Percentiles rank a stretch among this genome's conserved stretches.
Conservation (phyloP, 2,329 filamentous ascomycete species). For the Arthrobotrys iridis region DNA sequence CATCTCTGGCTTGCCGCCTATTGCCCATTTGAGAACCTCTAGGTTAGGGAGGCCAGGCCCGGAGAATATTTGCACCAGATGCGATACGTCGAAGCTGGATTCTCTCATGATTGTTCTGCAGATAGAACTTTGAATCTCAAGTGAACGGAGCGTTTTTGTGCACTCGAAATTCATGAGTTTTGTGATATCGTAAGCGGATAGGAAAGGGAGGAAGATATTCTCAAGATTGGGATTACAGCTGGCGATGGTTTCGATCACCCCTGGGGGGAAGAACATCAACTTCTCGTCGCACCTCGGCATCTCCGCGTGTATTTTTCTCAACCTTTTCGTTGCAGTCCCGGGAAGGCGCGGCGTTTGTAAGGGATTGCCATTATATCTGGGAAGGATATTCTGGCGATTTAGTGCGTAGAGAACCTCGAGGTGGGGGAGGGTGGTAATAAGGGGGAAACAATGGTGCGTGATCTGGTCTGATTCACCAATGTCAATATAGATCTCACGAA, state of each 20-base stretch:
- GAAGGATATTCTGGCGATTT: constrained; percentile 42
- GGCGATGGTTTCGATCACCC: constrained; percentile 39
- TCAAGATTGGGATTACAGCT: constrained; percentile 40
- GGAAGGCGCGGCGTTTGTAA: constrained; percentile 38
- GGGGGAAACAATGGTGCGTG: constrained; percentile 46
- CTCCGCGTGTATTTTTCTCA: constrained; percentile 39
- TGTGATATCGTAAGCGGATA: constrained; percentile 32
- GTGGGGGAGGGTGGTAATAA: constrained; percentile 42
- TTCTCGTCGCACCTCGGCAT: constrained; percentile 50
- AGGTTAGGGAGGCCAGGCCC: constrained; percentile 39
- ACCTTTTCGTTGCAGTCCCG: constrained; percentile 10
- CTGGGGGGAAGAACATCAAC: constrained; percentile 49
- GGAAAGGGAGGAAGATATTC: constrained; percentile 44
- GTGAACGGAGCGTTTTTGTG: constrained; percentile 36
- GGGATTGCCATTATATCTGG: constrained; percentile 47
- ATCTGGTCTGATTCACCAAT: constrained; percentile 49
- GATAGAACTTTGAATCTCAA: constrained; percentile 47
- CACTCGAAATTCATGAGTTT: constrained; percentile 27
- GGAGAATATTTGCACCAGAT: constrained; percentile 27
- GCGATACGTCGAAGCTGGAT: constrained; percentile 37
- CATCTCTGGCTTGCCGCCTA: constrained; percentile 42
- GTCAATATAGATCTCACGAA: constrained; percentile 44
- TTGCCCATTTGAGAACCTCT: constrained; percentile 41
- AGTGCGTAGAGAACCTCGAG: constrained; percentile 39
- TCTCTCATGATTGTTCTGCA: constrained; percentile 44